phyloP scores from a whole-genome alignment of 495 filamentous ascomycete species.

The Aspergillus kassunensis region DNA sequence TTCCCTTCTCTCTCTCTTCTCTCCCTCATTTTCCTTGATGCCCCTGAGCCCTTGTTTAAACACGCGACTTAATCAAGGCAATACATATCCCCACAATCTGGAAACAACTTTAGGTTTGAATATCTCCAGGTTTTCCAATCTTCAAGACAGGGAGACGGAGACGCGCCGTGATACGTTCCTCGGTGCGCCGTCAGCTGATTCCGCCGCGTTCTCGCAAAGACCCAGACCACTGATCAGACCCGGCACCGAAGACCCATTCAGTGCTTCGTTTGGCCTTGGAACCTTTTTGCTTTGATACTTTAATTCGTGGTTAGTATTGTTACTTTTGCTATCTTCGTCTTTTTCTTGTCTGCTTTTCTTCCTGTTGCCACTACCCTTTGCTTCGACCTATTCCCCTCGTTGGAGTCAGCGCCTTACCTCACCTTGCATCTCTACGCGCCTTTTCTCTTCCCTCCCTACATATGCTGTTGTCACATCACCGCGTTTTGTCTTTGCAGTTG shows the following conservation, averaged over 20 bases:
- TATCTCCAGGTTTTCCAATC: background rate
- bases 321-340: conserved; percentile 7
- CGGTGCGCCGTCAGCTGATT: conserved; percentile 24
- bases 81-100: background rate
- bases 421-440: conserved; percentile 4
- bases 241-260: conserved; percentile 25
- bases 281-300: conserved; percentile 14
- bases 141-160: background rate
- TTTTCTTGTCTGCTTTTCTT: background rate
- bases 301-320: conserved; percentile 19
- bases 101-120: background rate
- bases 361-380: background rate
- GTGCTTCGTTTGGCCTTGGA: conserved; percentile 17
- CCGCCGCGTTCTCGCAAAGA: conserved; percentile 12
- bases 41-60: conserved; percentile 3
- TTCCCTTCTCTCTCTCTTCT: background rate
- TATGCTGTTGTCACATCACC: background rate
- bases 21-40: conserved; percentile 2
- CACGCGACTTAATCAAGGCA: conserved; percentile 1
- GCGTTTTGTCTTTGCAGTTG: background rate
- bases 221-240: conserved; percentile 18
- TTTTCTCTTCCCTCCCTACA: conserved; percentile 2
- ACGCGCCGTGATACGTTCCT: conserved; percentile 11
- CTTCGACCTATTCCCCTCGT: conserved; percentile 9
- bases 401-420: background rate